A percentile compares a stretch with the other conserved stretches of the same genome.
phyloP scores from a whole-genome alignment of 225 moss, liverwort and hornwort species.

The Polytrichum commune region DNA sequence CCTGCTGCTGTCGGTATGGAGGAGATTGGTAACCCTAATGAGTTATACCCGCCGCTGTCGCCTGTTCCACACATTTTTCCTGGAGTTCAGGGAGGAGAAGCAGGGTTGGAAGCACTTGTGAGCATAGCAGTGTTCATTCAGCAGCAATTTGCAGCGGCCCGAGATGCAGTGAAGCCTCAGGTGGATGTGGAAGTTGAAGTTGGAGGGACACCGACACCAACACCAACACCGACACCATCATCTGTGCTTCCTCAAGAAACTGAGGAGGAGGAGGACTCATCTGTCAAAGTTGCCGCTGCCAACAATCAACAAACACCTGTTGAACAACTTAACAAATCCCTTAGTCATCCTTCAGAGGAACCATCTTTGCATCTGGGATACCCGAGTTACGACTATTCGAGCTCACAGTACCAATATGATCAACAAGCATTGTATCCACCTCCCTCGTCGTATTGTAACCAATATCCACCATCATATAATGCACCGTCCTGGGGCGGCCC shows the following conservation, averaged over 20 bases:
- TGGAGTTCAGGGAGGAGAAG: not conserved
- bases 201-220: not conserved
- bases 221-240: not conserved
- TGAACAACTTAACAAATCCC: not conserved
- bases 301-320: not conserved
- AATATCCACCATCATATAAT: not conserved
- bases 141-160: constrained; percentile 8
- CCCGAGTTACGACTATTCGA: not conserved
- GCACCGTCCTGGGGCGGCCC: not conserved
- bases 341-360: not conserved
- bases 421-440: not conserved
- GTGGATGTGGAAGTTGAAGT: not conserved
- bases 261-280: not conserved
- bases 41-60: not conserved
- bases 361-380: not conserved
- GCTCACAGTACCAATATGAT: not conserved
- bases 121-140: constrained; percentile 4
- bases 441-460: not conserved
- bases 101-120: not conserved
- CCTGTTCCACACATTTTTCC: not conserved
- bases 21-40: not conserved
- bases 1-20: not conserved
- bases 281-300: not conserved
- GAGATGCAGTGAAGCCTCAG: not conserved
- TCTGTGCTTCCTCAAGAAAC: not conserved